A percentile compares a stretch with the other conserved stretches of the same genome.
These are phyloP conservation scores for Nemania sp. DNA, from an alignment of 2,329 filamentous ascomycete genomes.

Conservation along the genomic window DNA sequence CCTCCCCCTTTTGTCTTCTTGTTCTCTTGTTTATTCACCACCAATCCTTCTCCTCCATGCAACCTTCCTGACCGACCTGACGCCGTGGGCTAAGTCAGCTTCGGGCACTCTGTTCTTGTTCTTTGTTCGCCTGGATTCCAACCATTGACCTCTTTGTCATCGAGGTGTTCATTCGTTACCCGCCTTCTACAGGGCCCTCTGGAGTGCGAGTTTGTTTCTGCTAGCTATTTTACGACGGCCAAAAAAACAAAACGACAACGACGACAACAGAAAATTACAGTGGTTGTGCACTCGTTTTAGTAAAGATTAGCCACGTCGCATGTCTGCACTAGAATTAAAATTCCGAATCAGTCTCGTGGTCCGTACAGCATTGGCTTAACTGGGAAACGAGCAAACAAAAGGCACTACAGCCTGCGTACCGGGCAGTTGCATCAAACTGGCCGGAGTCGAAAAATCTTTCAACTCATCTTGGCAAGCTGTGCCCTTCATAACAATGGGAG, in stretches of 20 bases:
- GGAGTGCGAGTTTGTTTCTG: constrained; percentile 15
- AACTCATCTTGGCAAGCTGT: constrained; percentile 41
- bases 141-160: constrained; percentile 32
- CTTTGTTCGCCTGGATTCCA: constrained; percentile 34
- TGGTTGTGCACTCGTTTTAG: constrained; percentile 15
- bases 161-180: constrained; percentile 43
- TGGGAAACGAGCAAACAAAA: constrained; percentile 14
- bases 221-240: constrained; percentile 6
- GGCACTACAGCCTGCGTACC: constrained; percentile 16
- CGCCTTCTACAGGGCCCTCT: constrained; percentile 21
- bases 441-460: constrained; percentile 37
- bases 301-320: constrained; percentile 13
- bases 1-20: constrained; percentile 34
- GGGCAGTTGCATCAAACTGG: constrained; percentile 27
- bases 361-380: constrained; percentile 1
- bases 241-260: constrained; percentile 17
- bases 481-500: constrained; percentile 53
- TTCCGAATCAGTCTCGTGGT: constrained; percentile 18
- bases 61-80: constrained; percentile 25
- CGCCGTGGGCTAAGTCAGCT: constrained; percentile 33
- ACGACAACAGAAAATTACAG: constrained; percentile 6
- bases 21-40: constrained; percentile 23
- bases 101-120: constrained; percentile 32
- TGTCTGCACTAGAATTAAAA: constrained; percentile 15
- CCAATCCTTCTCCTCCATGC: constrained; percentile 29